Conservation (phyloP, 352 stramenopile genomes). For the Lagenidium sp. region DNA sequence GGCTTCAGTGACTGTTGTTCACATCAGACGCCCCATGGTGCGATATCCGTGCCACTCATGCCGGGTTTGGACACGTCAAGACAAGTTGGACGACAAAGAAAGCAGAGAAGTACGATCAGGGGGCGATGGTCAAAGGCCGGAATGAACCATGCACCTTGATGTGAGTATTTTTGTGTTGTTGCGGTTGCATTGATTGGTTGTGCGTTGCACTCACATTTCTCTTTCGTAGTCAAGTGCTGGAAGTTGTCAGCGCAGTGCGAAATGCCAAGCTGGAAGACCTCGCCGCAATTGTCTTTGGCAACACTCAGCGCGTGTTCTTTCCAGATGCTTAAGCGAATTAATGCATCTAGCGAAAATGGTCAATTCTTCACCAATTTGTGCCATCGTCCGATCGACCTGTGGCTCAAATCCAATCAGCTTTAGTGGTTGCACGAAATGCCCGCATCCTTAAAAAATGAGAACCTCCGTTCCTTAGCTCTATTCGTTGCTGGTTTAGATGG, state of each 20-base stretch:
- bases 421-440: too few species aligned
- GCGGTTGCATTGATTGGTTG: too few species aligned
- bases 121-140: conserved; percentile 89
- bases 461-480: too few species aligned
- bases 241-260: conserved; percentile 65
- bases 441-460: too few species aligned
- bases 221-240: conserved; percentile 61
- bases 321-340: not conserved
- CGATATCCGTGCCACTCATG: conserved; percentile 93
- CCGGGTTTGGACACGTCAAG: conserved; percentile 80
- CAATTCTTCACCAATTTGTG: not conserved
- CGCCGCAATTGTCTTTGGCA: conserved; percentile 35
- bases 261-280: conserved; percentile 38
- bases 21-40: conserved; percentile 92
- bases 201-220: not conserved
- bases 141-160: conserved; percentile 95
- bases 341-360: not conserved
- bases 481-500: too few species aligned
- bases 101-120: conserved; percentile 88
- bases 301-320: conserved; percentile 70
- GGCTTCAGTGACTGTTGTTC: too few species aligned
- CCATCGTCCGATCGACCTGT: too few species aligned
- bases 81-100: conserved; percentile 88
- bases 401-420: too few species aligned
- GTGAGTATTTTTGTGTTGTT: conserved; percentile 43